Percentiles rank a stretch among this genome's conserved stretches.
phyloP scores from a whole-genome alignment of 257 asterid genomes.

The Nicotiana noctiflora region DNA sequence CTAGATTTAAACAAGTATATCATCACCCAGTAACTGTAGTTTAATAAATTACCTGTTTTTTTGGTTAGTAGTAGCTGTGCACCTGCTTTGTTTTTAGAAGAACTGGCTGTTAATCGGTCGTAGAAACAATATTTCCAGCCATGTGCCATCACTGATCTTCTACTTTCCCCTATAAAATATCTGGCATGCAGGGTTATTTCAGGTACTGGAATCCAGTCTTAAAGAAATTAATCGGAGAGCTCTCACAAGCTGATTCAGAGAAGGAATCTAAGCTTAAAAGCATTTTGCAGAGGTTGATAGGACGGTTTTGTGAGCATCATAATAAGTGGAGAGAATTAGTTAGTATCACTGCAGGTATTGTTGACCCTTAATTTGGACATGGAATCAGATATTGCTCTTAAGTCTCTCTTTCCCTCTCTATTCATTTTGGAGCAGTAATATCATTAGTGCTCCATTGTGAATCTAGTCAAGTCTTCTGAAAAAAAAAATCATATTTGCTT shows the following conservation, averaged over 20 bases:
- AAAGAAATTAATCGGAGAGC: slow-evolving; percentile 57
- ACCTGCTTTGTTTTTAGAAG: background rate
- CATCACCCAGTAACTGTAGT: background rate
- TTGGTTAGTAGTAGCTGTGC: background rate
- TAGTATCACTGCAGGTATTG: slow-evolving; percentile 67
- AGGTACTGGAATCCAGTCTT: slow-evolving; percentile 88
- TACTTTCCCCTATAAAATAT: background rate
- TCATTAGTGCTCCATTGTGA: background rate
- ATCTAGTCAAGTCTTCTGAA: background rate
- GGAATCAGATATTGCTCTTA: slow-evolving; percentile 8
- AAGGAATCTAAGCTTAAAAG: slow-evolving; percentile 77
- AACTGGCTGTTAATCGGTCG: background rate
- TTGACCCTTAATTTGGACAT: slow-evolving; percentile 16
- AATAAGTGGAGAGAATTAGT: slow-evolving; percentile 80
- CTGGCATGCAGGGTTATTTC: slow-evolving; percentile 58
- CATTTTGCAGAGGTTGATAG: slow-evolving; percentile 77
- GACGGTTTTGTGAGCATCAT: slow-evolving; percentile 67
- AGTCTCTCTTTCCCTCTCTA: background rate
- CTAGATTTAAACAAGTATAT: background rate
- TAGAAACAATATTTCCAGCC: slow-evolving; percentile 1
- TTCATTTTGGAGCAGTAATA: slow-evolving; percentile 4
- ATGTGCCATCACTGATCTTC: background rate
- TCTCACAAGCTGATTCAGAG: slow-evolving; percentile 78
- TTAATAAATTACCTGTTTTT: background rate
- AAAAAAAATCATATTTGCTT: background rate